Evolutionary conservation across 768 basidiomycete genomes (phyloP).

Genomic region (Lentinula aciculospora): DNA sequence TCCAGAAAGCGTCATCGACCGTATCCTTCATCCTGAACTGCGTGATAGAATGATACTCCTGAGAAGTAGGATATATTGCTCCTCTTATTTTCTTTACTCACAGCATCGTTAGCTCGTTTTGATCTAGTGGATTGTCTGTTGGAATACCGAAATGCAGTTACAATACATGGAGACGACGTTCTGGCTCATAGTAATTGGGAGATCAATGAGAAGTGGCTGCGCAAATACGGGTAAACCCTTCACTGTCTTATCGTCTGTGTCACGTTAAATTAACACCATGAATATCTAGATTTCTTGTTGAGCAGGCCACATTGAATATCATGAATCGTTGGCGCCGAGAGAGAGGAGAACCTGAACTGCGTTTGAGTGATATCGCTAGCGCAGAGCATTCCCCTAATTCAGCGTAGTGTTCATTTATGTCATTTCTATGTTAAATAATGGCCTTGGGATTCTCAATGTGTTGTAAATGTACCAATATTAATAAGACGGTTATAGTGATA

Average conservation of each 20-base stretch:
- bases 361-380: conserved; percentile 45
- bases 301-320: conserved; percentile 60
- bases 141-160: conserved; percentile 63
- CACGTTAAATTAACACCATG: not conserved
- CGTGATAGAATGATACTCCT: conserved; percentile 88
- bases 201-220: conserved; percentile 75
- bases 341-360: conserved; percentile 70
- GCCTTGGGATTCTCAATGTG: not conserved
- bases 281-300: conserved; percentile 53
- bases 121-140: conserved; percentile 76
- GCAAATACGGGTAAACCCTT: conserved; percentile 66
- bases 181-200: conserved; percentile 92
- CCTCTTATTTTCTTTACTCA: conserved; percentile 5
- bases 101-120: conserved; percentile 51
- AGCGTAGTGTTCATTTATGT: not conserved
- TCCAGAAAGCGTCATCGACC: conserved; percentile 86
- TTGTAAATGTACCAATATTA: not conserved
- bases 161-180: conserved; percentile 87
- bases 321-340: conserved; percentile 88
- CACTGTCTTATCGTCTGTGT: not conserved
- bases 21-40: conserved; percentile 82
- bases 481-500: not conserved
- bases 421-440: not conserved
- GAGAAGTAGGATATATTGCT: conserved; percentile 46
- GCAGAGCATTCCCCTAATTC: conserved; percentile 24